Conservation (phyloP, 2,329 filamentous ascomycete species). For the Aspergillus ibericus region DNA sequence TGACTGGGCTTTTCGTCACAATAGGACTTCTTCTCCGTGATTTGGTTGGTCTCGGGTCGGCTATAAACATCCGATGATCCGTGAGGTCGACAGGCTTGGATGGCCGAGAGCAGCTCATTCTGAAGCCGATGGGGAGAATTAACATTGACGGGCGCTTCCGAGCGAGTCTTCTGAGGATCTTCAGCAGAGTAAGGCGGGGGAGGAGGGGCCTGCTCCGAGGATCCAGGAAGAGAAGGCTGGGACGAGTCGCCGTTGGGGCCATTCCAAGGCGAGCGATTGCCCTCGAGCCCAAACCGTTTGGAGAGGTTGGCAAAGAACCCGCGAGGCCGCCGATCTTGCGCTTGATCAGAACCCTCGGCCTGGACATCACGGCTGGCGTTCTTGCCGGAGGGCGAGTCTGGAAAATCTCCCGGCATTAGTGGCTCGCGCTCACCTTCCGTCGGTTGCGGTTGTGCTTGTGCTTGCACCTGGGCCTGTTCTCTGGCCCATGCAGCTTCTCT, state of each 20-base stretch:
- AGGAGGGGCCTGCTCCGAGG: constrained; percentile 25
- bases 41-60: constrained; percentile 67
- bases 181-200: constrained; percentile 44
- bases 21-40: constrained; percentile 82
- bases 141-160: constrained; percentile 32
- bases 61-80: constrained; percentile 73
- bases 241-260: constrained; percentile 24
- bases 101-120: constrained; percentile 66
- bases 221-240: constrained; percentile 22
- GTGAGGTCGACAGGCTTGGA: constrained; percentile 74
- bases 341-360: constrained; percentile 21
- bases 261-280: constrained; percentile 32
- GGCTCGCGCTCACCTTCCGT: constrained; percentile 36
- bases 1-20: constrained; percentile 76
- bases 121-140: constrained; percentile 45
- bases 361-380: constrained; percentile 20
- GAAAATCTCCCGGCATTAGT: constrained; percentile 73
- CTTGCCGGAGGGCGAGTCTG: constrained; percentile 61
- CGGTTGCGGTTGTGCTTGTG: constrained; percentile 24
- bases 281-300: constrained; percentile 67
- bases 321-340: constrained; percentile 48
- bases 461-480: constrained; percentile 23
- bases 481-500: constrained; percentile 54
- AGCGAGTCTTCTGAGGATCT: constrained; percentile 34
- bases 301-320: constrained; percentile 69